Evolutionary conservation across 768 basidiomycete genomes (phyloP).

Genomic region (Lactifluus hygrophoroides): DNA sequence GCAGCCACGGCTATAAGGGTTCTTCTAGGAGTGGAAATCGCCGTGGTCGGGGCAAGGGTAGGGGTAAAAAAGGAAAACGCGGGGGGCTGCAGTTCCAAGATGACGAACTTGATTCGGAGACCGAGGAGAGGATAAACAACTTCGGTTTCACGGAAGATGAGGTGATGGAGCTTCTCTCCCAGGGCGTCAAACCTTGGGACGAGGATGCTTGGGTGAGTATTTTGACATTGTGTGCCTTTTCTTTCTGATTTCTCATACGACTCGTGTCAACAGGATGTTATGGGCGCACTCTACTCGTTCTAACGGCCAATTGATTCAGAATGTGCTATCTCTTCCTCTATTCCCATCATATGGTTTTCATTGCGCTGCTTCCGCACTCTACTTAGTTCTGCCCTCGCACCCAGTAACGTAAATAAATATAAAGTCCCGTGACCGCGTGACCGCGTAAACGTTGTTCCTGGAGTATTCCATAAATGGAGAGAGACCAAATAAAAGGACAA

Average conservation of each 20-base stretch:
- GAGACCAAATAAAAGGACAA: background rate
- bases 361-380: too few relatives aligned
- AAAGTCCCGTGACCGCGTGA: too few relatives aligned
- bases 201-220: constrained; percentile 34
- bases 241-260: background rate
- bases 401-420: too few relatives aligned
- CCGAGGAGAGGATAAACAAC: constrained; percentile 22
- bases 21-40: background rate
- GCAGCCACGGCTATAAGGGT: background rate
- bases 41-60: background rate
- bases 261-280: constrained; percentile 4
- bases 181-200: constrained; percentile 40
- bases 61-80: background rate
- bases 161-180: constrained; percentile 28
- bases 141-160: constrained; percentile 30
- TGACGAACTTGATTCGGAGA: constrained; percentile 9
- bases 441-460: background rate
- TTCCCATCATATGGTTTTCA: too few relatives aligned
- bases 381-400: too few relatives aligned
- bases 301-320: background rate
- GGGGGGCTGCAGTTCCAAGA: background rate
- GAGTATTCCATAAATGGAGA: background rate
- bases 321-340: too few relatives aligned
- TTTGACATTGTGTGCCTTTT: background rate
- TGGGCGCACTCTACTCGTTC: background rate